Base-by-base conservation (phyloP, 106 monocot genomes). In the Dioscorea dumetorum region DNA sequence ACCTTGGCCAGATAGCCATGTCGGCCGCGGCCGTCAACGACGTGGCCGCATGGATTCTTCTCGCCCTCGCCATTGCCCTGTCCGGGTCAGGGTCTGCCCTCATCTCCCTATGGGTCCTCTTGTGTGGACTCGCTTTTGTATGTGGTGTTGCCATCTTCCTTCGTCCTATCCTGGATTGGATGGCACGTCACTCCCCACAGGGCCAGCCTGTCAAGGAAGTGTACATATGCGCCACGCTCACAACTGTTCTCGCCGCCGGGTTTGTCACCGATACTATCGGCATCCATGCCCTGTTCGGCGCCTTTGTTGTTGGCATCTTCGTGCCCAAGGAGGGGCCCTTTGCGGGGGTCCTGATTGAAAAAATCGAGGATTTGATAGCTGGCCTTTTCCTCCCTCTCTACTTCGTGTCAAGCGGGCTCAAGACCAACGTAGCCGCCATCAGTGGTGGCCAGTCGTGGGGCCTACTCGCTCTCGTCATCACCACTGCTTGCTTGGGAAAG, bases 341-440 rank as follows among this genome's bases (percentile, higher is more conserved):
- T 28, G 74, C 80, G 2, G 71, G 75, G 3, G 58, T 61, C 10
- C 65, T 80, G 17, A 75, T 75, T 33, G 80, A 80, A 61, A 80
- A 80, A 61, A 35, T 75, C 0, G 80, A 80, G 60, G 80, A 80
- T 48, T 52, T 80, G 20, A 52, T 80, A 8, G 66, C 70, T 2
- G 75, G 70, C 15, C 70, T 87, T 51, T 77, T 87, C 52, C 73
- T 87, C 57, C 86, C 86, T 2, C 77, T 87, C 13, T 87, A 87
- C 76, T 87, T 87, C 64, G 86, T 80, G 22, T 87, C 86, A 15
- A 87, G 86, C 16, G 86, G 86, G 15, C 82, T 87, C 14, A 87
- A 87, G 70, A 87, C 86, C 17, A 73, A 87, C 61, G 86, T 88
- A 10, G 67, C 84, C 22, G 78, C 84, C 11, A 88, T 88, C 19